Percentiles rank a stretch among this genome's conserved stretches.
Evolutionary conservation across 192 early-diverging fungal species (phyloP).

Genomic region (Coemansia sp.): DNA sequence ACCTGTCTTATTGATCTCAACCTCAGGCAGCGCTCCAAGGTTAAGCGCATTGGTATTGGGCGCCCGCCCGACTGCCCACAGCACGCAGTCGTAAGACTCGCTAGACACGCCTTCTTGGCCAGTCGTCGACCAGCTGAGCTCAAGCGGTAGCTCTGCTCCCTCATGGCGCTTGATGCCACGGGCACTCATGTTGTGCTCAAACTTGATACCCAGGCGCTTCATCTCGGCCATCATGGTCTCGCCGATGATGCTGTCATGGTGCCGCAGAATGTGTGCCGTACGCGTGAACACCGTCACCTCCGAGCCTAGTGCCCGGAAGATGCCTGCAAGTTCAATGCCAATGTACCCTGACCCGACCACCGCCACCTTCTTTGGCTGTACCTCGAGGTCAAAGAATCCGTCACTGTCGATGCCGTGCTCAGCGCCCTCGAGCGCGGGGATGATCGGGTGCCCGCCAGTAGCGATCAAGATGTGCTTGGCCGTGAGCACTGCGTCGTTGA

Average conservation of each 20-base stretch:
- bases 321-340: slow-evolving; percentile 93
- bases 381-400: slow-evolving; percentile 92
- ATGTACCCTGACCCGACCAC: slow-evolving; percentile 95
- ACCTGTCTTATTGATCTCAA: slow-evolving; percentile 67
- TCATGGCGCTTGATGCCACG: slow-evolving; percentile 63
- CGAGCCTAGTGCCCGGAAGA: slow-evolving; percentile 87
- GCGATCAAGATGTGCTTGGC: slow-evolving; percentile 93
- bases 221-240: slow-evolving; percentile 77
- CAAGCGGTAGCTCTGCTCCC: slow-evolving; percentile 58
- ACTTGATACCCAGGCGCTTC: slow-evolving; percentile 76
- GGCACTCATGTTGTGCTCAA: slow-evolving; percentile 69
- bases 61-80: slow-evolving; percentile 90
- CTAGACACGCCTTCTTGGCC: slow-evolving; percentile 22
- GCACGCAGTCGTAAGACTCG: slow-evolving; percentile 77
- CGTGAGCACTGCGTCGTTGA: slow-evolving; percentile 58
- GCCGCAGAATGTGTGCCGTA: slow-evolving; percentile 78
- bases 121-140: slow-evolving; percentile 45
- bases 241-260: slow-evolving; percentile 83
- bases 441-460: slow-evolving; percentile 71
- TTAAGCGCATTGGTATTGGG: slow-evolving; percentile 77
- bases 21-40: slow-evolving; percentile 61
- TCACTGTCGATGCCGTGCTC: slow-evolving; percentile 90
- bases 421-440: slow-evolving; percentile 82
- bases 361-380: slow-evolving; percentile 89
- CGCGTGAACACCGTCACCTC: slow-evolving; percentile 86